These are phyloP conservation scores for Penicillium soppii DNA, from an alignment of 495 filamentous ascomycete genomes.

Conservation along the genomic window DNA sequence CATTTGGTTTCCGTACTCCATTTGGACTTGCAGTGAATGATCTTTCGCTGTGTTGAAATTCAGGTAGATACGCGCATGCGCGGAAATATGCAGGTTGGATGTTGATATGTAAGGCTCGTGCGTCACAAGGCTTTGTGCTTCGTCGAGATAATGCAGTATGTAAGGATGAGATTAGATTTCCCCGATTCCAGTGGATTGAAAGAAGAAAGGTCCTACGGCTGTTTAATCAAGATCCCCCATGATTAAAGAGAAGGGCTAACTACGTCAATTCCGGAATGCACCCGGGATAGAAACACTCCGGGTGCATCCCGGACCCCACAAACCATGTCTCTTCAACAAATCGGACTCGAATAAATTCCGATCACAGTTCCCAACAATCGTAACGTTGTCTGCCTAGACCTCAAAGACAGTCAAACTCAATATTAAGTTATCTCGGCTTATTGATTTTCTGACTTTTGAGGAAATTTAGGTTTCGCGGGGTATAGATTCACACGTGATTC, in stretches of 20 bases:
- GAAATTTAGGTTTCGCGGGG: not conserved
- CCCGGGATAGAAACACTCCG: slow-evolving; percentile 10
- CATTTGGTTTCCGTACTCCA: not conserved
- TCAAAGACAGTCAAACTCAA: not conserved
- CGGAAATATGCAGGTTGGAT: too few species aligned
- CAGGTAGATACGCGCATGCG: not conserved
- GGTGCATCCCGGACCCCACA: slow-evolving; percentile 18
- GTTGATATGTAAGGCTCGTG: too few species aligned
- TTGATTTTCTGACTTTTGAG: not conserved
- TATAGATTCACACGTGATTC: not conserved
- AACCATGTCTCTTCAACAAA: not conserved
- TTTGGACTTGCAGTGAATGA: not conserved
- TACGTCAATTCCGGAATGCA: slow-evolving; percentile 23
- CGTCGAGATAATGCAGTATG: too few species aligned
- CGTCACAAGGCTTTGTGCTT: too few species aligned
- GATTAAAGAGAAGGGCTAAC: not conserved
- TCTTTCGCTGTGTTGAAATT: not conserved
- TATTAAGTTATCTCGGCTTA: not conserved
- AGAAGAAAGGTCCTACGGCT: not conserved
- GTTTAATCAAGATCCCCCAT: not conserved
- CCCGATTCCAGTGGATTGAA: not conserved
- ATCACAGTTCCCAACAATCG: not conserved
- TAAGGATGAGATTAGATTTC: too few species aligned
- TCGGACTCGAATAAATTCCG: not conserved
- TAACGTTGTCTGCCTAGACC: not conserved